A percentile compares a stretch with the other conserved stretches of the same genome.
Conservation (phyloP, 371 early-diverging fungal species). For the Mucor piriformis region DNA sequence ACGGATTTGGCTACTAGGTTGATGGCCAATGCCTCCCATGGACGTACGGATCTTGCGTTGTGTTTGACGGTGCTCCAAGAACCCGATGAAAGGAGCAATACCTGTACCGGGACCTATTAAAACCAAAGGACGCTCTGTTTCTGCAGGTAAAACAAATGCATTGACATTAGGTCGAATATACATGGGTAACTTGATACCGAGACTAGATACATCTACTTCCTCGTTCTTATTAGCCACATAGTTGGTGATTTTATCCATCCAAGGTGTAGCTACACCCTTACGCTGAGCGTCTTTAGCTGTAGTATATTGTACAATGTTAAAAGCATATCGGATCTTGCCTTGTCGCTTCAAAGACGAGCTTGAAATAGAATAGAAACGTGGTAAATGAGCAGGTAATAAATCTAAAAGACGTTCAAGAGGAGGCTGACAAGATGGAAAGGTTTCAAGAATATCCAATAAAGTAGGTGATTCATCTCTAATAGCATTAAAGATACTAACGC, state of each 20-base stretch:
- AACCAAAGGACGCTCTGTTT: slow-evolving; percentile 61
- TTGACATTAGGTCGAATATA: slow-evolving; percentile 59
- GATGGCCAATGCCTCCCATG: slow-evolving; percentile 46
- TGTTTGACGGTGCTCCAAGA: slow-evolving; percentile 67
- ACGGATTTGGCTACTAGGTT: slow-evolving; percentile 35
- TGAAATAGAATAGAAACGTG: slow-evolving; percentile 88
- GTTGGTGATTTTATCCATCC: slow-evolving; percentile 69
- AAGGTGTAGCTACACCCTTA: slow-evolving; percentile 81
- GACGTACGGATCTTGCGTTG: slow-evolving; percentile 43
- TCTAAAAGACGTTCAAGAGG: slow-evolving; percentile 74
- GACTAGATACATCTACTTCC: slow-evolving; percentile 7
- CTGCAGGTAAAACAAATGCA: slow-evolving; percentile 64
- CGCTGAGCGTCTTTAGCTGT: slow-evolving; percentile 52
- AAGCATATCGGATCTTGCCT: slow-evolving; percentile 70
- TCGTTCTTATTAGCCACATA: slow-evolving; percentile 30
- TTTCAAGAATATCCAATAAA: slow-evolving; percentile 74
- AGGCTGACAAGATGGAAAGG: slow-evolving; percentile 75
- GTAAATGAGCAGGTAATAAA: slow-evolving; percentile 74
- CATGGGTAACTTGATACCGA: slow-evolving; percentile 40
- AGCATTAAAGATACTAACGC: slow-evolving; percentile 63
- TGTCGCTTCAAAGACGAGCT: slow-evolving; percentile 62
- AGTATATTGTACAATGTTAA: slow-evolving; percentile 83
- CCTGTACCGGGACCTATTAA: slow-evolving; percentile 91
- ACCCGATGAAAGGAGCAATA: slow-evolving; percentile 87
- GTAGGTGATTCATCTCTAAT: slow-evolving; percentile 71